A percentile compares a stretch with the other conserved stretches of the same genome.
Conservation (phyloP, 2,329 filamentous ascomycete species). For the Aureobasidium lini region DNA sequence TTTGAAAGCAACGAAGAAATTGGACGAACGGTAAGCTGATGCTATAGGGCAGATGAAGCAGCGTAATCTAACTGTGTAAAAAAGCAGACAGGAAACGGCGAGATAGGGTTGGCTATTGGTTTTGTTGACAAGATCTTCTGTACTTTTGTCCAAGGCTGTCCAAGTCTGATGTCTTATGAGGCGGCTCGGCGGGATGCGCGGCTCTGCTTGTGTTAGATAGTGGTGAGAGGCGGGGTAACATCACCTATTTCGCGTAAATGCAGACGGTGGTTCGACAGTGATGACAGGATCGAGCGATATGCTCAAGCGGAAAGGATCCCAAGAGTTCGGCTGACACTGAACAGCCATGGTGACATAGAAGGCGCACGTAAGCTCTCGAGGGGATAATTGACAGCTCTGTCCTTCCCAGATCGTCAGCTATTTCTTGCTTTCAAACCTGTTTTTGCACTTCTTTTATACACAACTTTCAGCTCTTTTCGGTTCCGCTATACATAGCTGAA, state of each 20-base stretch:
- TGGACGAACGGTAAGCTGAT: neutral
- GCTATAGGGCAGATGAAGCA: too few species aligned
- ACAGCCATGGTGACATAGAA: constrained; percentile 6
- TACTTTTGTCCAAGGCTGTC: neutral
- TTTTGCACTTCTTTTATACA: constrained; percentile 2
- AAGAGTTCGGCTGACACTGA: neutral
- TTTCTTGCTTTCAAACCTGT: neutral
- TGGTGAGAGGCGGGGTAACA: neutral
- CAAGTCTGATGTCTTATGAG: neutral
- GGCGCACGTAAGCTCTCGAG: constrained; percentile 7
- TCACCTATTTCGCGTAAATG: neutral
- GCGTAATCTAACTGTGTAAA: too few species aligned
- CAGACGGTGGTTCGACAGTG: neutral
- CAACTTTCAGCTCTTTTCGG: neutral
- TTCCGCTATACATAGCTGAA: neutral
- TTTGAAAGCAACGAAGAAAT: neutral
- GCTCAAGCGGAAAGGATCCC: neutral
- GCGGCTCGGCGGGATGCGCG: constrained; percentile 2
- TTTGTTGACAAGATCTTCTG: neutral
- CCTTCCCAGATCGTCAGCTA: neutral
- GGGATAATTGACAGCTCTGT: too few species aligned
- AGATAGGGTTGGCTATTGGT: neutral
- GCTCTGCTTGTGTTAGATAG: neutral
- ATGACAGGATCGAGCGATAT: neutral
- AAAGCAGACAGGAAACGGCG: too few species aligned